Conservation (phyloP, 2,329 filamentous ascomycete genomes). For the Epichloe glyceriae region DNA sequence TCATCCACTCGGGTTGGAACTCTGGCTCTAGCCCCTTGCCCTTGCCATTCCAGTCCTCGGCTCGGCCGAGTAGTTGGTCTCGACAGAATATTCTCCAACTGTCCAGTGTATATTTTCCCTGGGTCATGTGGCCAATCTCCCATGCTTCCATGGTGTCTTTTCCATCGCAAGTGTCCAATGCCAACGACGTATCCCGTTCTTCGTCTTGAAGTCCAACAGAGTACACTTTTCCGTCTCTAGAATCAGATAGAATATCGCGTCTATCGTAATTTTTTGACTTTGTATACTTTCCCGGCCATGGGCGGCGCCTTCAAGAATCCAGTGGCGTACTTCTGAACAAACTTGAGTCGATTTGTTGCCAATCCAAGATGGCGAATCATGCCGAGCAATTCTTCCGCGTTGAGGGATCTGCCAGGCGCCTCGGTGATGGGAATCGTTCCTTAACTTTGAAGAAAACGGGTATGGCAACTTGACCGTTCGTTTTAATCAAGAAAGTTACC, state of each 20-base stretch:
- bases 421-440: constrained; percentile 52
- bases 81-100: constrained; percentile 92
- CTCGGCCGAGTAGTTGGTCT: constrained; percentile 56
- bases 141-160: constrained; percentile 36
- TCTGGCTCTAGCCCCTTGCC: constrained; percentile 24
- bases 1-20: constrained; percentile 84
- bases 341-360: constrained; percentile 50
- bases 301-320: constrained; percentile 56
- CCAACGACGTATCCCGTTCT: neutral
- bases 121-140: constrained; percentile 78
- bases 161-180: neutral
- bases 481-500: constrained; percentile 75
- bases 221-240: neutral
- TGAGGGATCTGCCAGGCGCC: constrained; percentile 43
- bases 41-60: constrained; percentile 52
- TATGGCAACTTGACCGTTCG: constrained; percentile 58
- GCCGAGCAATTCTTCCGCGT: constrained; percentile 35
- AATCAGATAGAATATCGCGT: constrained; percentile 17
- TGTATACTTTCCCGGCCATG: constrained; percentile 37
- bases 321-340: constrained; percentile 57
- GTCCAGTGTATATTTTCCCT: constrained; percentile 72
- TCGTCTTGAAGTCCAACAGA: neutral
- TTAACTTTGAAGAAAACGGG: constrained; percentile 63
- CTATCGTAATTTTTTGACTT: constrained; percentile 34
- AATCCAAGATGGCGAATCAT: constrained; percentile 63